Base-by-base conservation (phyloP, 768 basidiomycete genomes). In the Tricholoma matsutake region DNA sequence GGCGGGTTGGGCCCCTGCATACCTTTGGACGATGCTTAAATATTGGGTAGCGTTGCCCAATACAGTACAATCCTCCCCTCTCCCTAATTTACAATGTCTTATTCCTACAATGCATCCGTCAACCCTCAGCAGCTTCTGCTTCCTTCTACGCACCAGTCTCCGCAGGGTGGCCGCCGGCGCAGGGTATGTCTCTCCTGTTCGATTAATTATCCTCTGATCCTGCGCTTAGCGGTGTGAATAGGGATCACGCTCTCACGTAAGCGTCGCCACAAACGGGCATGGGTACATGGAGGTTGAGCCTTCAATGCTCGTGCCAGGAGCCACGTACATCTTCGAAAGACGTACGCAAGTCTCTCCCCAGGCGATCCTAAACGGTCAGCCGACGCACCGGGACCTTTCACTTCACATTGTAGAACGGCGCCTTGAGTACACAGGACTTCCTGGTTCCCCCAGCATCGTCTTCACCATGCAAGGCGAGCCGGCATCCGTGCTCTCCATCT, bases 391-490 rank as follows among this genome's bases (percentile, higher is more conserved):
- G 52, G 31, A 47, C 52, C 8, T 37, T 9, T 31, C 59, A 62
- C 53, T 37, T 57, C 18, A 63, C 66, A 29, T 39, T 57, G 39
- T 65, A 3, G 67, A 67, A 3, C 67, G 69, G 7, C 37, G 34
- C 13, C 60, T 58, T 6, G 64, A 65, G 11, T 60, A 64, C 56
- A 18, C 10, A 3, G 67, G 64, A 8, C 22, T 32, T 10, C 65
- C 67, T 1, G 53, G 64, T 8, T 9, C 67, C 47, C 52, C 54
- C 0, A 64, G 62, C 54, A 64, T 72, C 45, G 32, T 57, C 13
- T 72, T 74, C 63, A 61, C 54, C 25, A 64, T 63, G 9, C 25
- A 63, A n/a, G 71, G 71, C 16, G 63, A 59, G 14, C 67, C 64
- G 1, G 71, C 69, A 1, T 68, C 60, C 28, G 45, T 74, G 28